phyloP scores from a whole-genome alignment of 2,329 filamentous ascomycete genomes.

The Penicillium decumbens region DNA sequence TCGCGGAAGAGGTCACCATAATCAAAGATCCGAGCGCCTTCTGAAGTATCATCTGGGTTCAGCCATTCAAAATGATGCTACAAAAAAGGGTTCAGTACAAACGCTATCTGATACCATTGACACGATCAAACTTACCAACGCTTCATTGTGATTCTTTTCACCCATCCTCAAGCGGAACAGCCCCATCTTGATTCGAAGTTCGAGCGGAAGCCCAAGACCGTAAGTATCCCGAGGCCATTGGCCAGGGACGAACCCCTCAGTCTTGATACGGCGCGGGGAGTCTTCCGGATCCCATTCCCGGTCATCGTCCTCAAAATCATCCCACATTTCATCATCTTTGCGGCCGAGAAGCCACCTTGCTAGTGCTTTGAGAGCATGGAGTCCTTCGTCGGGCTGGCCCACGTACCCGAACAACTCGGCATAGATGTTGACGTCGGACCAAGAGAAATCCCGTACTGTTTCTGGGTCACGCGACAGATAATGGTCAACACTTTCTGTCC shows the following conservation, averaged over 20 bases:
- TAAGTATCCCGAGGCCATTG: slow-evolving; percentile 58
- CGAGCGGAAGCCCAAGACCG: slow-evolving; percentile 68
- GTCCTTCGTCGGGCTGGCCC: slow-evolving; percentile 60
- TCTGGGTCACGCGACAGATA: slow-evolving; percentile 44
- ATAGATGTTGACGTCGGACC: slow-evolving; percentile 83
- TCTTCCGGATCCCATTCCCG: slow-evolving; percentile 81
- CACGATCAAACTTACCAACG: slow-evolving; percentile 54
- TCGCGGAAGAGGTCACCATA: slow-evolving; percentile 78
- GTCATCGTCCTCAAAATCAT: slow-evolving; percentile 66
- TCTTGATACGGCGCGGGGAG: slow-evolving; percentile 58
- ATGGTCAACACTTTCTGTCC: slow-evolving; percentile 51
- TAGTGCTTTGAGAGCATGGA: slow-evolving; percentile 65
- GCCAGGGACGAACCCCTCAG: slow-evolving; percentile 57
- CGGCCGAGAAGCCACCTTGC: slow-evolving; percentile 80
- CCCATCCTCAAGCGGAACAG: slow-evolving; percentile 72
- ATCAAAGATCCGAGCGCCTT: slow-evolving; percentile 54
- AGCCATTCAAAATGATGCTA: slow-evolving; percentile 67
- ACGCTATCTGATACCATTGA: background rate
- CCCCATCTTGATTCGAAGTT: slow-evolving; percentile 78
- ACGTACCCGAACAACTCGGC: slow-evolving; percentile 70
- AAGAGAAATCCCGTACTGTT: slow-evolving; percentile 52
- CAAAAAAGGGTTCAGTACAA: slow-evolving; percentile 12
- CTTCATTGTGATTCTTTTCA: slow-evolving; percentile 61
- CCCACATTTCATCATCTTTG: slow-evolving; percentile 70
- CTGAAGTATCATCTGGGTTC: slow-evolving; percentile 55